Evolutionary conservation across 2,329 filamentous ascomycete genomes (phyloP).

Genomic region (Thielaviopsis ethacetica): DNA sequence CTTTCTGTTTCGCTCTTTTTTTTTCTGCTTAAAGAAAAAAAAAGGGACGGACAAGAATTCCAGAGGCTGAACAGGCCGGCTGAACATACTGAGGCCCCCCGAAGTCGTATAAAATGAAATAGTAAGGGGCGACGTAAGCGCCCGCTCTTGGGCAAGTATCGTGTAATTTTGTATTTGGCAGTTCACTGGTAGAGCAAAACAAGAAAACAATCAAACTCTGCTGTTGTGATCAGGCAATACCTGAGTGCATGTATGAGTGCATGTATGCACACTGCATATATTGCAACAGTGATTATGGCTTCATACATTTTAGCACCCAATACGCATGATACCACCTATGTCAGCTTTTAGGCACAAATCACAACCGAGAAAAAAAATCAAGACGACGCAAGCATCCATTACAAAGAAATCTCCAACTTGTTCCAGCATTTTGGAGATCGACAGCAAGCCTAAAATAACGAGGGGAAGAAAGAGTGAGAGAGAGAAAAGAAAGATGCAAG

Average conservation of each 20-base stretch:
- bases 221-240: too few species aligned
- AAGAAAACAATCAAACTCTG: too few species aligned
- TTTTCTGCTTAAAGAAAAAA: too few species aligned
- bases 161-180: too few species aligned
- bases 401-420: background rate
- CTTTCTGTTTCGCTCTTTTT: too few species aligned
- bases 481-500: background rate
- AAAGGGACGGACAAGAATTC: background rate
- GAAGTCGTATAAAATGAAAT: background rate
- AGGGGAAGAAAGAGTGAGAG: background rate
- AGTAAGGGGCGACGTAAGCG: background rate
- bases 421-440: background rate
- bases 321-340: background rate
- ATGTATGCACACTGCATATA: background rate
- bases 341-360: background rate
- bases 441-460: background rate
- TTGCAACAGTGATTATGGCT: background rate
- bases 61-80: background rate
- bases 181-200: too few species aligned
- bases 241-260: too few species aligned
- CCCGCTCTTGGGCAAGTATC: background rate
- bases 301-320: background rate
- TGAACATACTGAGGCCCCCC: background rate
- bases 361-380: background rate
- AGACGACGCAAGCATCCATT: background rate